Evolutionary conservation across 306 rosid genomes (phyloP).

Genomic region (Lathyrus oleraceus): DNA sequence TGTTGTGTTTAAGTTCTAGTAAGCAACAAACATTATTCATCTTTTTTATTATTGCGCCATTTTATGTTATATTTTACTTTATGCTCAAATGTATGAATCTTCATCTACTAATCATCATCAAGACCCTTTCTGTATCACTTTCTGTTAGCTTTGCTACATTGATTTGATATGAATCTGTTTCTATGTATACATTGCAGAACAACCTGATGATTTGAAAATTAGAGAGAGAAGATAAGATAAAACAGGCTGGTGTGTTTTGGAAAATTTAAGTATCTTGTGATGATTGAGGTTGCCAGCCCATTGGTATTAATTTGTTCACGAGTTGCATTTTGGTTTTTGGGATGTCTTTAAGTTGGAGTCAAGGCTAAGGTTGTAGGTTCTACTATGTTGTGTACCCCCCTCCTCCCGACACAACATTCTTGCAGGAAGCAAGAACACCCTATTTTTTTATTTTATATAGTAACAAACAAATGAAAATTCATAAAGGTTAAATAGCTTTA

Average conservation of each 20-base stretch:
- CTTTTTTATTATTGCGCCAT: constrained; percentile 2
- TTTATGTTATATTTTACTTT: constrained; percentile 27
- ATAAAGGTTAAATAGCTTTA: neutral
- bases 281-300: neutral
- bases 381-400: neutral
- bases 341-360: neutral
- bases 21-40: constrained; percentile 11
- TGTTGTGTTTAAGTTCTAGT: constrained; percentile 24
- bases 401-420: neutral
- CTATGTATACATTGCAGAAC: constrained; percentile 10
- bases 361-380: neutral
- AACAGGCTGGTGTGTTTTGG: neutral
- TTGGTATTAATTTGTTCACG: neutral
- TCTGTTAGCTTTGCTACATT: constrained; percentile 7
- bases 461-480: neutral
- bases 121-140: constrained; percentile 2
- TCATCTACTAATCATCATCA: constrained; percentile 11
- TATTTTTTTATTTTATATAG: neutral
- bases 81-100: constrained; percentile 26
- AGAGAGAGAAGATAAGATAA: neutral
- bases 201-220: neutral
- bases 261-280: neutral
- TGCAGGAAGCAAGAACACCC: neutral
- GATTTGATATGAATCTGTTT: constrained; percentile 11
- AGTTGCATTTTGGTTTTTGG: neutral